Evolutionary conservation across 495 filamentous ascomycete genomes (phyloP).

Genomic region (Neurospora intermedia): DNA sequence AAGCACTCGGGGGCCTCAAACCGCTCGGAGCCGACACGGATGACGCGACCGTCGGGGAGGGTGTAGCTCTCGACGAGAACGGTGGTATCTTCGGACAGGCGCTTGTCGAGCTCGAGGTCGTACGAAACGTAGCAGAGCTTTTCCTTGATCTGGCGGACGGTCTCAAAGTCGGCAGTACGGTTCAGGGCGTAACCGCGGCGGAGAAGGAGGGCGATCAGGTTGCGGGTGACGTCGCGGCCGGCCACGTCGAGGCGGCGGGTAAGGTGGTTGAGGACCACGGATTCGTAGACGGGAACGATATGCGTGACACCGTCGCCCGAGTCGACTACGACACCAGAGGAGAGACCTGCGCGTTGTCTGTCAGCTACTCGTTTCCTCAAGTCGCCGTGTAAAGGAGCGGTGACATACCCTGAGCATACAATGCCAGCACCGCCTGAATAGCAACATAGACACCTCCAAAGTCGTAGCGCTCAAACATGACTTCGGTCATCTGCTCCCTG

Average conservation of each 20-base stretch:
- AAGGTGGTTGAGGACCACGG: conserved; percentile 92
- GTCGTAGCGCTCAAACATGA: conserved; percentile 95
- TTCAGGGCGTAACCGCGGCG: conserved; percentile 95
- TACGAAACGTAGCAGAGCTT: conserved; percentile 99
- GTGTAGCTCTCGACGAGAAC: conserved; percentile 97
- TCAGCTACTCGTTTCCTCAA: neutral
- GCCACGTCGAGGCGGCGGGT: conserved; percentile 89
- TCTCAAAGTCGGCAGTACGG: conserved; percentile 98
- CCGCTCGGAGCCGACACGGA: conserved; percentile 87
- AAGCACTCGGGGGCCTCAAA: conserved; percentile 98
- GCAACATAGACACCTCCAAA: conserved; percentile 98
- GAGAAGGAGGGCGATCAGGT: conserved; percentile 90
- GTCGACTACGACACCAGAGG: conserved; percentile 93
- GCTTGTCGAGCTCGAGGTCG: conserved; percentile 91
- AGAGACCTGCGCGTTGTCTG: conserved; percentile 52
- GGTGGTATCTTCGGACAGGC: conserved; percentile 93
- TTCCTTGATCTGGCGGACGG: conserved; percentile 98
- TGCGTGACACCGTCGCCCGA: conserved; percentile 97
- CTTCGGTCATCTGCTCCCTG: conserved; percentile 91
- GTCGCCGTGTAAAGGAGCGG: no score
- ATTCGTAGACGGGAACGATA: conserved; percentile 97
- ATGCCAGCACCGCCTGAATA: conserved; percentile 92
- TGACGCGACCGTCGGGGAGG: conserved; percentile 88
- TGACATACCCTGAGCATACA: conserved; percentile 80
- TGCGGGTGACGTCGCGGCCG: conserved; percentile 91